Evolutionary conservation across 1,139 yeast genomes (phyloP), one percentile per base, ranked within the genome.

Genomic region (Candida glucosophila): DNA sequence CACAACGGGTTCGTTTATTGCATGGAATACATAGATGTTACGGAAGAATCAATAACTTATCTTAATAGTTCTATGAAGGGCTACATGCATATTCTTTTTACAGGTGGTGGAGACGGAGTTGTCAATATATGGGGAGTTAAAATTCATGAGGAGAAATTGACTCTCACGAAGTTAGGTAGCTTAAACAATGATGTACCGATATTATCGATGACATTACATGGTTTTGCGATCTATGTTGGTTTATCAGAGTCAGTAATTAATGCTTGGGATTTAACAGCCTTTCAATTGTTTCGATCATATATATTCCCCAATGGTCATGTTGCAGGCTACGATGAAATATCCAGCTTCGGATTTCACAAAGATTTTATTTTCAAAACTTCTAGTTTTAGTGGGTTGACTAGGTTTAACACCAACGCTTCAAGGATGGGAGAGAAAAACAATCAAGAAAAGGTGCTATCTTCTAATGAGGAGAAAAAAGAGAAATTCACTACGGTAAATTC

Each of bases 31-130:
- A 35, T 62, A 34, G 28, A 32, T 17, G 25, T 37, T 12, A 12
- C 18, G 19, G 28, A 30, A 5, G 34, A 37, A 21, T 19, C 29
- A 2, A 33, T 39, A 13, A 35, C 38, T 5, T 11, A 8, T 12
- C 18, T 16, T 12, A 33, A 34, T 13, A 54, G 44, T 15, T 53
- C 52, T 24, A 33, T 48, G 16, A 39, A 34, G 17, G 34, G 44
- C 28, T 44, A 42, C 31, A 39, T 36, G 5, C 40, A 39, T 25
- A 31, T 48, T 13, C 43, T 63, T 24, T 44, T 58, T 3, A 52
- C 63, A 19, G 92, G 94, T 17, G 95, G 95, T 26, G 97, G 97
- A 25, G 97, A 90, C 52, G 97, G 97, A 0, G 44, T 70, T 3
- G 71, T 81, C 14, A 82, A 81, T 39, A 51, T 86, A 9, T 90